Base-by-base conservation (phyloP, 2,329 filamentous ascomycete genomes). In the Cercospora zeina region DNA sequence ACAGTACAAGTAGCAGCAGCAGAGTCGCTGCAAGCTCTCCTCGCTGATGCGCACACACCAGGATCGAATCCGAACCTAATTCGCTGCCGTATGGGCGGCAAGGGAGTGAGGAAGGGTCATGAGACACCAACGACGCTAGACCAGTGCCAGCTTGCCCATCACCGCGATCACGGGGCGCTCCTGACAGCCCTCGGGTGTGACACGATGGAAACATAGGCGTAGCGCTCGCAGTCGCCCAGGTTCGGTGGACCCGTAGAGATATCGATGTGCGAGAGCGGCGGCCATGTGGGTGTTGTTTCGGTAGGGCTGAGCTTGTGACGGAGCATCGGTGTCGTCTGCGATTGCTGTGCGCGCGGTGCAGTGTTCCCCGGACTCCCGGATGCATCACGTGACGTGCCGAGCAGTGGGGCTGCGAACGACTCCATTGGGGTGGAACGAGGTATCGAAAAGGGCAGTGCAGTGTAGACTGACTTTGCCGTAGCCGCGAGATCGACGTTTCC, bases 51-150 rank as follows among this genome's bases (percentile, higher is more conserved):
- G 39, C 39, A 45, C 39, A 24, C 39, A 24, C 39, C 39, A 42
- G 39, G 8, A 10, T 42, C 39, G 16, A 42, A 19, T 42, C 19
- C 21, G 39, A 45, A 45, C 19, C 39, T 45, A 45, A 45, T 45
- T 45, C 21, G 39, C 21, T 19, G 39, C 16, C 39, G 39, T 19
- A 19, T 21, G 39, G 39, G 39, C 39, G 16, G 39, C 39, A 19
- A 45, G 39, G 39, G 39, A 45, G 16, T 16, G 21, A 45, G 39
- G 39, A 45, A 45, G 39, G 39, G 39, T 45, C 39, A 45, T 45
- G 19, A 21, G 39, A 45, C 39, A 45, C 19, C 24, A 27, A 27
- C 24, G 24, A 21, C 39, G 21, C 39, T 45, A 45, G 39, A 45
- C 39, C 39, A 45, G 39, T 16, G 21, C 39, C 39, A 45, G 39